Base-by-base conservation (phyloP, 1,284 basidiomycete species). In the Sporisorium scitamineum region DNA sequence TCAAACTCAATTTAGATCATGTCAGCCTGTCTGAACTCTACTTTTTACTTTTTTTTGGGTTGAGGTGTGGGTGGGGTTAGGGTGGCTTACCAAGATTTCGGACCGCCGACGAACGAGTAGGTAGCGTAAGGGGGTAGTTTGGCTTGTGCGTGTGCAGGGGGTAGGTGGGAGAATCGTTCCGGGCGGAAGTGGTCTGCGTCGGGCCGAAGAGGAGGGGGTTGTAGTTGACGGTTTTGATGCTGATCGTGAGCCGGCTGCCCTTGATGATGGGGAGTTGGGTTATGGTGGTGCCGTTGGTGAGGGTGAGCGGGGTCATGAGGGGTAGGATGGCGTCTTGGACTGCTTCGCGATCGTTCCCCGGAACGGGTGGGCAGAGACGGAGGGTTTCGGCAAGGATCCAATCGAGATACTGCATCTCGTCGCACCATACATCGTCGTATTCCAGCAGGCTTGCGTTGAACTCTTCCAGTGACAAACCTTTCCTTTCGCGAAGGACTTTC, bases 211-310 rank as follows among this genome's bases (percentile, higher is more conserved):
- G 67, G 2, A 61, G 55, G 41, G 61, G 66, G 20, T 72, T 64
- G 54, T 74, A 68, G 54, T 82, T 77, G 61, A 79, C 65, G 34
- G 70, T 71, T 22, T 78, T 77, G 63, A 84, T 73, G 13, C 73
- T 75, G 60, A 83, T 62, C 27, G 79, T 79, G 29, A 84, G 37
- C 18, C 73, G 65, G 32, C 78, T 47, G 24, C 77, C 80, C 55
- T 79, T 79, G 27, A 59, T 63, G 42, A 83, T 56, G 18, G 62
- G 24, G n/a, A 80, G 58, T 44, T 66, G 64, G 61, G 72, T 67
- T 57, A 52, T 55, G n/a, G 55, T 70, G n/a, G 56, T 58, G 9
- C 78, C 80, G 34, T 76, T 88, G 16, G 87, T 85, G 71, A 88
- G 87, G 62, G 87, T 63, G 74, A 80, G 42, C 5, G 78, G 71